A percentile compares a stretch with the other conserved stretches of the same genome.
These are phyloP conservation scores for Phytophthora pistaciae DNA, from an alignment of 352 stramenopile species.

Conservation along the genomic window DNA sequence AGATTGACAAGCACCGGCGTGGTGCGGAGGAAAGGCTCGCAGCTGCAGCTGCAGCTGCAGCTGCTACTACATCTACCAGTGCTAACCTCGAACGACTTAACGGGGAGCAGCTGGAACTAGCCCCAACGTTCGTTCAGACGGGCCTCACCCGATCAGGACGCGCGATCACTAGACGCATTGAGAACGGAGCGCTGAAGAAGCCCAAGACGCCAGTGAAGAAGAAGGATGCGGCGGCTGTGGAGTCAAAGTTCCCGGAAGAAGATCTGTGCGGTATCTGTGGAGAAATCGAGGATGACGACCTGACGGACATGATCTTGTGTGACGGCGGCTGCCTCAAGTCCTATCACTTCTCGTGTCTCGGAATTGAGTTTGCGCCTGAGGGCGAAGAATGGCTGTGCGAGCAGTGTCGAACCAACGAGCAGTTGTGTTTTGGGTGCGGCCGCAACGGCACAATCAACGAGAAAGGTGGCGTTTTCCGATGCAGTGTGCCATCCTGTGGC, in stretches of 20 bases:
- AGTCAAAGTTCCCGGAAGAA: constrained; percentile 74
- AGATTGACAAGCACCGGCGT: constrained; percentile 50
- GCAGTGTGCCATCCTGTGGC: constrained; percentile 67
- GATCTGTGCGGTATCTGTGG: constrained; percentile 81
- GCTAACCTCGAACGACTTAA: constrained; percentile 13
- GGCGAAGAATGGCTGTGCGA: constrained; percentile 91
- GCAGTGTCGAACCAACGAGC: constrained; percentile 89
- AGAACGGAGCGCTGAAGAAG: constrained; percentile 42
- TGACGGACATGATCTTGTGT: constrained; percentile 91
- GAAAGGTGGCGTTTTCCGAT: constrained; percentile 86
- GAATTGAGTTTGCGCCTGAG: constrained; percentile 72
- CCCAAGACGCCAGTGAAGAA: constrained; percentile 33
- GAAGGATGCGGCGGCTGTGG: constrained; percentile 25
- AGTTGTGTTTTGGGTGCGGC: constrained; percentile 91
- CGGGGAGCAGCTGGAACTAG: constrained; percentile 24
- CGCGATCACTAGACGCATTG: constrained; percentile 70
- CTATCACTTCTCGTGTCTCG: constrained; percentile 94
- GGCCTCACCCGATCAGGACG: constrained; percentile 75
- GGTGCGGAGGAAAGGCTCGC: constrained; percentile 32
- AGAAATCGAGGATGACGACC: constrained; percentile 84
- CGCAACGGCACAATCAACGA: constrained; percentile 90
- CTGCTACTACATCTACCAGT: background rate
- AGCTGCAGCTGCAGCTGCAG: background rate
- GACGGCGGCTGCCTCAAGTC: constrained; percentile 93
- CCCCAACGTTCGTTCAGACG: constrained; percentile 61